phyloP scores from a whole-genome alignment of 1,284 basidiomycete genomes.

The Coriolopsis trogii region DNA sequence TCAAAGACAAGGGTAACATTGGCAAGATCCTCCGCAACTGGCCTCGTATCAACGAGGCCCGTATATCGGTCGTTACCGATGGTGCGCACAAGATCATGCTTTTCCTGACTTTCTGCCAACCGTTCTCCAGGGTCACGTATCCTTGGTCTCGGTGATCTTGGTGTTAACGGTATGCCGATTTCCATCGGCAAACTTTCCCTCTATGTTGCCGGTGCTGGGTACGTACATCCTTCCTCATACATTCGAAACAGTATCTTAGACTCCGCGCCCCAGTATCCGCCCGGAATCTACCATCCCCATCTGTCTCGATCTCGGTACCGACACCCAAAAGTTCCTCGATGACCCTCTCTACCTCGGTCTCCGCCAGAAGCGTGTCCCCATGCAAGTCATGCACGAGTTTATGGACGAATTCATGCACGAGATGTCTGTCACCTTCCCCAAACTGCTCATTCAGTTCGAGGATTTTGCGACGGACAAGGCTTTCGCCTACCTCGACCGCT shows the following conservation, averaged over 20 bases:
- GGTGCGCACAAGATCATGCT: conserved; percentile 47
- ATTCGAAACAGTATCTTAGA: neutral
- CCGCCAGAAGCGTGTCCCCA: conserved; percentile 68
- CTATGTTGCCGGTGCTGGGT: conserved; percentile 89
- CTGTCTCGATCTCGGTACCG: conserved; percentile 86
- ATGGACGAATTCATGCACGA: conserved; percentile 95
- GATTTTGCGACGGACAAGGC: conserved; percentile 90
- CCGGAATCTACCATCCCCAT: conserved; percentile 88
- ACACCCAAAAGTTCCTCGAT: conserved; percentile 80
- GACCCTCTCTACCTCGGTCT: conserved; percentile 93
- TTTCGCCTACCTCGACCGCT: conserved; percentile 80
- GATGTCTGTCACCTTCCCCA: conserved; percentile 75
- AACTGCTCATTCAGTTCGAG: conserved; percentile 92
- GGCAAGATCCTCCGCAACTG: conserved; percentile 73
- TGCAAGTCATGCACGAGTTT: conserved; percentile 74
- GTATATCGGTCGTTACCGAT: conserved; percentile 88
- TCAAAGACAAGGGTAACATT: conserved; percentile 85
- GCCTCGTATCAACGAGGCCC: conserved; percentile 73
- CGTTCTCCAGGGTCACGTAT: conserved; percentile 73
- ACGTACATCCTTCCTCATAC: conserved; percentile 22
- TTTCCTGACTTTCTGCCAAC: conserved; percentile 4
- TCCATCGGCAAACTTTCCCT: conserved; percentile 92
- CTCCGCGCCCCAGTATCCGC: conserved; percentile 62
- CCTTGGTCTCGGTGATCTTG: conserved; percentile 90
- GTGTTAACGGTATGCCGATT: conserved; percentile 90